phyloP scores from a whole-genome alignment of 2,329 filamentous ascomycete genomes.

The Fonsecaea nubica region DNA sequence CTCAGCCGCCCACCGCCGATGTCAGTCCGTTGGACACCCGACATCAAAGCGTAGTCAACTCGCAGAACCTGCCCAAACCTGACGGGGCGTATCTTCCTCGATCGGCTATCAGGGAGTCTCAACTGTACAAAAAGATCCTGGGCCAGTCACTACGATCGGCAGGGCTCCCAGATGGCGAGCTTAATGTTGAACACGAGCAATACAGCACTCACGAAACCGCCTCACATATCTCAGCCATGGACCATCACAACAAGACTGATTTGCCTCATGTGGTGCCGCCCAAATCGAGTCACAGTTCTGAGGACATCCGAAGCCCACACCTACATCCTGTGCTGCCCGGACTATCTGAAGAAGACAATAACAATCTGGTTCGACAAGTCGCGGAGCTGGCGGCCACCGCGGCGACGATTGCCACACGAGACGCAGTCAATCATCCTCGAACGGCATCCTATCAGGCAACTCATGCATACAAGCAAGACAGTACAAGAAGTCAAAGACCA shows the following conservation, averaged over 20 bases:
- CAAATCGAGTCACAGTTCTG: constrained; percentile 59
- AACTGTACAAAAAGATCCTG: constrained; percentile 90
- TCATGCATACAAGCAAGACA: constrained; percentile 44
- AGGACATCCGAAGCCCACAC: constrained; percentile 49
- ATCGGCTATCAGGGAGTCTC: constrained; percentile 80
- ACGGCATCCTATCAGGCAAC: constrained; percentile 54
- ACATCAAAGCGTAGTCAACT: constrained; percentile 44
- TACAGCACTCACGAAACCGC: constrained; percentile 35
- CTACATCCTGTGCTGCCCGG: constrained; percentile 61
- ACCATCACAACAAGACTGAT: constrained; percentile 41
- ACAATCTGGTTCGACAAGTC: constrained; percentile 80
- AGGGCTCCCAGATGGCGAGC: constrained; percentile 66
- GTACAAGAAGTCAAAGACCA: constrained; percentile 42
- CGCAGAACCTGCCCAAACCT: constrained; percentile 40
- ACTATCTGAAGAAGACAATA: constrained; percentile 81
- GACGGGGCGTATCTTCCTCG: constrained; percentile 56
- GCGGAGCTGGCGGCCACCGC: constrained; percentile 93
- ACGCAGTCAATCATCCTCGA: constrained; percentile 65
- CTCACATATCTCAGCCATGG: constrained; percentile 52
- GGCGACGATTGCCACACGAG: constrained; percentile 82
- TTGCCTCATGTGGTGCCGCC: constrained; percentile 77
- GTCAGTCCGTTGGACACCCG: constrained; percentile 46
- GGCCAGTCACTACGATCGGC: constrained; percentile 87
- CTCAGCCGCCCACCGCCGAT: constrained; percentile 52
- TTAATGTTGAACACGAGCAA: constrained; percentile 41